phyloP scores from a whole-genome alignment of 208 protist species.

The Acanthamoeba culbertsoni region DNA sequence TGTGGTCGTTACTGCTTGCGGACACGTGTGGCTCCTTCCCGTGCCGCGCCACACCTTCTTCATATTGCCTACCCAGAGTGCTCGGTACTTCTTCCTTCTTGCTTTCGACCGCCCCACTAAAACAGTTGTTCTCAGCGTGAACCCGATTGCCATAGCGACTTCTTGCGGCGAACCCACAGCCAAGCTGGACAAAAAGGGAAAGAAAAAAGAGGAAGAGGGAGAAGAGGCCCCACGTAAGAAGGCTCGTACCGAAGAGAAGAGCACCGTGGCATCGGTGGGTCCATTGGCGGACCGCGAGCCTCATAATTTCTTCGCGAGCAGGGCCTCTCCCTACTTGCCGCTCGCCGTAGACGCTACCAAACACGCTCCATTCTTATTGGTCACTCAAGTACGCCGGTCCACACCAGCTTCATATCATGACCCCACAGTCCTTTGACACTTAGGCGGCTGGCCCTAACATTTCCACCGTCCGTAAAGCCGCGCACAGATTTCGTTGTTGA shows the following conservation, averaged over 20 bases:
- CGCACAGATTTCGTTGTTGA: background rate
- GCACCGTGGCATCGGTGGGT: background rate
- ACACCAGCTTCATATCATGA: background rate
- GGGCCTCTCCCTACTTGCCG: background rate
- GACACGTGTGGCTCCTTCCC: background rate
- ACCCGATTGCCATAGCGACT: background rate
- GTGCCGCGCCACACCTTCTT: background rate
- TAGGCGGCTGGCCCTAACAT: background rate
- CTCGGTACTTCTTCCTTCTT: background rate
- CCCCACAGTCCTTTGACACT: background rate
- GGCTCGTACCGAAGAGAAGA: background rate
- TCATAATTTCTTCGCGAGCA: background rate
- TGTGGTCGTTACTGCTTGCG: background rate
- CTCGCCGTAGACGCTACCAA: background rate
- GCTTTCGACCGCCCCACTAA: too few relatives aligned
- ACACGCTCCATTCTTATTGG: background rate
- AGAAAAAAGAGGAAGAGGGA: background rate
- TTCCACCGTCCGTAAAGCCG: background rate
- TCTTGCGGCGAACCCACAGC: background rate
- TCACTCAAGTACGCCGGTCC: background rate
- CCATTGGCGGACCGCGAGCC: background rate
- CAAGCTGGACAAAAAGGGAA: background rate
- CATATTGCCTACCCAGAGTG: background rate
- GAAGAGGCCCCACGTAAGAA: background rate
- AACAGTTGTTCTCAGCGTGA: background rate